These are phyloP conservation scores for Flaveria sonorensis DNA, from an alignment of 129 eudicot genomes.

Conservation along the genomic window DNA sequence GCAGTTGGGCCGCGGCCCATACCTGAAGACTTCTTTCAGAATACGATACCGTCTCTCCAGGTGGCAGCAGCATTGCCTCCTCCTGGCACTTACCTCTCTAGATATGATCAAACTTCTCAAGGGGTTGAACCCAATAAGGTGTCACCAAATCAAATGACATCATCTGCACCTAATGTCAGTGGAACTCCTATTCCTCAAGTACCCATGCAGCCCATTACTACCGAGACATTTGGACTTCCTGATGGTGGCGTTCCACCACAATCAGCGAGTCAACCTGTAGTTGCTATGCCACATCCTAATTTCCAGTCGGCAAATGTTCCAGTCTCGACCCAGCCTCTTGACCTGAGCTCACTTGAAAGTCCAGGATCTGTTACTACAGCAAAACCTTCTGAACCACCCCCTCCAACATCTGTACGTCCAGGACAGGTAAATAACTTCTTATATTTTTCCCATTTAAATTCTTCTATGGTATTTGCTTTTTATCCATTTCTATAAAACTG, in stretches of 20 bases:
- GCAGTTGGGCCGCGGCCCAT: conserved; percentile 83
- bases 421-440: conserved; percentile 67
- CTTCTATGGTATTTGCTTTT: not conserved
- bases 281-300: conserved; percentile 46
- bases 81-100: conserved; percentile 77
- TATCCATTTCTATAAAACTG: not conserved
- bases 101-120: conserved; percentile 67
- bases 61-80: conserved; percentile 93
- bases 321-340: conserved; percentile 74
- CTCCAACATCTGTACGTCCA: conserved; percentile 96
- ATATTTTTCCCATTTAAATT: conserved; percentile 7
- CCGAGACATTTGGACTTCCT: conserved; percentile 76
- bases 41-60: conserved; percentile 87
- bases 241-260: conserved; percentile 95
- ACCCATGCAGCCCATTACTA: conserved; percentile 51
- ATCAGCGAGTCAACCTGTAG: conserved; percentile 51
- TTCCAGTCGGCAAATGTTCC: conserved; percentile 49
- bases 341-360: conserved; percentile 86
- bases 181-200: conserved; percentile 76
- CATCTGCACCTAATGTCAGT: conserved; percentile 45
- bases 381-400: conserved; percentile 64
- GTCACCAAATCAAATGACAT: conserved; percentile 46
- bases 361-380: conserved; percentile 63
- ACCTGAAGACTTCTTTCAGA: conserved; percentile 97
- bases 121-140: conserved; percentile 45